A percentile compares a stretch with the other conserved stretches of the same genome.
Conservation (phyloP, 2,329 filamentous ascomycete genomes). For the Fusarium nelsonii region DNA sequence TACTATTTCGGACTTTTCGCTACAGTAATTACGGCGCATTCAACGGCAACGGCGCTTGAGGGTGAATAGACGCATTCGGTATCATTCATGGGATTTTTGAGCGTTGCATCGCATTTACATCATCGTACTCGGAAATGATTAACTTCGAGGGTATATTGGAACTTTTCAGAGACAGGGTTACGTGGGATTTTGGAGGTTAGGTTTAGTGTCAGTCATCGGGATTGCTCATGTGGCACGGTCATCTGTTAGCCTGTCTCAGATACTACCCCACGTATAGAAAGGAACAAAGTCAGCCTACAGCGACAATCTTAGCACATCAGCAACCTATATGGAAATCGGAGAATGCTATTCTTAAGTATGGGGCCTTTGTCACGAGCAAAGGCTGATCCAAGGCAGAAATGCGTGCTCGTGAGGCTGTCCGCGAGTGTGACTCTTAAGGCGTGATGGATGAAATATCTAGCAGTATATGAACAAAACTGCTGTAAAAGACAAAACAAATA, state of each 20-base stretch:
- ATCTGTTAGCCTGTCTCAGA: constrained; percentile 40
- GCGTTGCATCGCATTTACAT: not conserved
- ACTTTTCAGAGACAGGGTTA: not conserved
- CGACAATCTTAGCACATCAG: constrained; percentile 16
- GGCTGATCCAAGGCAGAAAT: constrained; percentile 31
- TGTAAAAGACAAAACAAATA: not conserved
- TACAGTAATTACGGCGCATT: constrained; percentile 16
- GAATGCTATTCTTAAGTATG: not conserved
- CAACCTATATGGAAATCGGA: constrained; percentile 12
- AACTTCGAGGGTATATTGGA: not conserved
- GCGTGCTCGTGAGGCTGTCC: constrained; percentile 25
- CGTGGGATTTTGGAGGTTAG: not conserved
- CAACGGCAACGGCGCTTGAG: not conserved
- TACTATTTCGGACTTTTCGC: constrained; percentile 46
- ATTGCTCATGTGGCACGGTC: constrained; percentile 38
- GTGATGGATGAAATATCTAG: not conserved
- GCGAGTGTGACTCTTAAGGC: constrained; percentile 18
- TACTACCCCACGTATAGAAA: constrained; percentile 19
- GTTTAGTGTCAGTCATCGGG: constrained; percentile 23
- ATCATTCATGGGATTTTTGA: constrained; percentile 14
- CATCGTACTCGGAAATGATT: not conserved
- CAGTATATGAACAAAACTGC: not conserved
- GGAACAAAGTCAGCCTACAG: constrained; percentile 29
- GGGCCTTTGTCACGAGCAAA: constrained; percentile 31
- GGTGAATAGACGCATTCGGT: constrained; percentile 2